Base-by-base conservation (phyloP, 2,329 filamentous ascomycete genomes). In the Penicillium hesseltinei region DNA sequence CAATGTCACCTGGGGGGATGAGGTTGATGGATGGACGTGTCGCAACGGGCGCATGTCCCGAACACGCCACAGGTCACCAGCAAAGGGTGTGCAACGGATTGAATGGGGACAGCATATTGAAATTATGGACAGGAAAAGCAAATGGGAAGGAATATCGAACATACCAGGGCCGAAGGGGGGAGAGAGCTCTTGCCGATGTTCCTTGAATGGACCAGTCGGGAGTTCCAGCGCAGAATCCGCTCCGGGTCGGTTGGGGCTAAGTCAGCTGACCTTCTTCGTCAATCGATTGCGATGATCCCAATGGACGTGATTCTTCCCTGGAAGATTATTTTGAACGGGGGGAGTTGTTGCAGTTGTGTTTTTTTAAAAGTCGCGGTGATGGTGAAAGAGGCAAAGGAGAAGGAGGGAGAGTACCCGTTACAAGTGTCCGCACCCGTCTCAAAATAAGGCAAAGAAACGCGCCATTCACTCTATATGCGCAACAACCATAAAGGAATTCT, bases 121-220 rank as follows among this genome's bases (percentile, higher is more conserved):
- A 51, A 44, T 33, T 56, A 50, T 42, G 25, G 52, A 50, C 10
- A 17, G 40, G 23, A 10, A 50, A 59, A 38, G 4, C 47, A 13
- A 42, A 56, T 57, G 33, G 54, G 49, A 51, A 53, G 39, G 19
- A 33, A 52, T 19, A 52, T 49, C 21, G 11, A 54, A 63, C 65
- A 58, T 67, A 67, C 65, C 62, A 48, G 46, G 61, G 54, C 48
- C 51, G 53, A 65, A 65, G 57, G 53, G 57, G 57, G 58, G 51
- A 48, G 51, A 57, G 56, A 47, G 50, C 39, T 44, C 21, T 45
- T 19, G 50, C 43, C 51, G 45, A 47, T 50, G 51, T 55, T 58
- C 47, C 51, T 35, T 54, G 51, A 39, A 46, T 52, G 49, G 54
- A 38, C 49, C 48, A 45, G 39, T 43, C 47, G 52, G 36, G 45